Base-by-base conservation (phyloP, 2,329 filamentous ascomycete species). In the Oidium heveae region DNA sequence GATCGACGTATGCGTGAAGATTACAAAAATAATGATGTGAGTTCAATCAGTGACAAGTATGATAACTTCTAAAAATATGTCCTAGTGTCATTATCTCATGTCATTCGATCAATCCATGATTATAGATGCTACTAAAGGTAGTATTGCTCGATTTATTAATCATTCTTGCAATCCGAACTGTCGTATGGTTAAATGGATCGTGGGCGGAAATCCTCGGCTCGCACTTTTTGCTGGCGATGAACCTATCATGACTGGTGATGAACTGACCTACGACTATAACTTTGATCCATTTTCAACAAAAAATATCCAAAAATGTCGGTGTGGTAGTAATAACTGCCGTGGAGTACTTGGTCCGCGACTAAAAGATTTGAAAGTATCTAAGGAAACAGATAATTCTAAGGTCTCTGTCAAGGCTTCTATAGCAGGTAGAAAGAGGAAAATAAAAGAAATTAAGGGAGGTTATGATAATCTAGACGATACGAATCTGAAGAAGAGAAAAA, bases 41-140 rank as follows among this genome's bases (percentile, higher is more conserved):
- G 78, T 67, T 34, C n/a, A n/a, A 3, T 9, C 49, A 50, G 9
- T 55, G 63, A 53, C 36, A 57, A 62, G 37, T 39, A 39, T 20
- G 22, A 16, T 13, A 13, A 9, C 5, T 22, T 37, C 34, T 52
- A 33, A 52, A 37, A 22, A 8, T 12, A 13, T n/a, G 18, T 15
- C 20, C 33, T 15, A 94, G 85, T 94, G 87, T 68, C 96, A 94
- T 68, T 98, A 98, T 67, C 73, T 98, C 52, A 98, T 98, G 91
- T 87, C 86, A 55, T 95, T 96, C 65, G 88, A 96, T 65, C 87
- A 95, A 67, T 91, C 93, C 67, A 91, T 96, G 80, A 94, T 96
- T 63, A 94, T 98, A 59, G 91, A 98, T 70, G 91, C 89, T 36
- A 95, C 88, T 32, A 86, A 86, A 55, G 91, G 91, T 62, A 94